These are phyloP conservation scores for Pholiota conissans DNA, from an alignment of 768 basidiomycete genomes.

Conservation along the genomic window DNA sequence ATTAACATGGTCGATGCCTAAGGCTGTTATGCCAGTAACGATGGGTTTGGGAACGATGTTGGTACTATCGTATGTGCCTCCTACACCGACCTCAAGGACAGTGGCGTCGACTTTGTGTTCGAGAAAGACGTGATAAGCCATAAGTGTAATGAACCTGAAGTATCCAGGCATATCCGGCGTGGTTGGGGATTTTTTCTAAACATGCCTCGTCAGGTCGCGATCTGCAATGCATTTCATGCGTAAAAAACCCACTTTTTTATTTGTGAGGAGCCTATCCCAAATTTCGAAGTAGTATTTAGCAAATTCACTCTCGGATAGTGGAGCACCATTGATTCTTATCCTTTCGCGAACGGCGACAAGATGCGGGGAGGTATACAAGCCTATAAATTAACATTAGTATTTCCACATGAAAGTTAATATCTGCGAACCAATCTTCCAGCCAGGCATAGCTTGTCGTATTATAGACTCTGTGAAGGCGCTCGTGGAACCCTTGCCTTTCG, in stretches of 20 bases:
- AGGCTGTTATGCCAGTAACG: conserved; percentile 85
- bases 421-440: conserved; percentile 77
- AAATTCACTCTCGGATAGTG: conserved; percentile 87
- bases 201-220: neutral
- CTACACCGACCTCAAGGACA: conserved; percentile 94
- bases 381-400: conserved; percentile 35
- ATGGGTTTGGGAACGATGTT: conserved; percentile 91
- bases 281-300: conserved; percentile 94
- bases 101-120: conserved; percentile 84
- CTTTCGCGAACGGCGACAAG: conserved; percentile 94
- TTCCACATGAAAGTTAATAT: neutral
- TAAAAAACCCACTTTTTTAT: conserved; percentile 48
- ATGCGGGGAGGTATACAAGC: conserved; percentile 96
- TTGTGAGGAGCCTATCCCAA: conserved; percentile 79
- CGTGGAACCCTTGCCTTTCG: conserved; percentile 98
- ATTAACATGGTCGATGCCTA: conserved; percentile 90
- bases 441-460: conserved; percentile 69
- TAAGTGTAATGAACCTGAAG: conserved; percentile 89
- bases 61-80: conserved; percentile 92
- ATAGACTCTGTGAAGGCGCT: conserved; percentile 91
- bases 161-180: conserved; percentile 84
- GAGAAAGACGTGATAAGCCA: conserved; percentile 90
- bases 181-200: conserved; percentile 45
- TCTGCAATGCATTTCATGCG: neutral
- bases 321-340: conserved; percentile 89